Conservation (phyloP, 176 grass and related monocot genomes). For the Oryza longistaminata region DNA sequence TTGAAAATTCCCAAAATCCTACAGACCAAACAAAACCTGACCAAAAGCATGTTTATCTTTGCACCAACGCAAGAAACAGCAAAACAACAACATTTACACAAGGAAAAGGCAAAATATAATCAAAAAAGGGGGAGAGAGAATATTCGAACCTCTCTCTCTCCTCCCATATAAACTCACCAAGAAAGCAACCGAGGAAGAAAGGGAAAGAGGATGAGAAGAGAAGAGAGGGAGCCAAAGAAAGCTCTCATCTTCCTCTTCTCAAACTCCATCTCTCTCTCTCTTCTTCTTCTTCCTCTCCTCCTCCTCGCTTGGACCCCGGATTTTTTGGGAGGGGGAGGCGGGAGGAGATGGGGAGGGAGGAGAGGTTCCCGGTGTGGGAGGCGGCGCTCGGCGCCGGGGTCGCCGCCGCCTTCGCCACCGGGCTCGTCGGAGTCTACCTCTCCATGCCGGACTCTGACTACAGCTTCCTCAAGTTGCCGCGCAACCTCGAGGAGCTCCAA, state of each 20-base stretch:
- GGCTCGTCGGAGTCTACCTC: conserved; percentile 75
- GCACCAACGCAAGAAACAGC: conserved; percentile 19
- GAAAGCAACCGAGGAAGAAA: conserved; percentile 31
- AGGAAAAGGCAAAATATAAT: conserved; percentile 20
- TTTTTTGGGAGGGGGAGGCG: conserved; percentile 19
- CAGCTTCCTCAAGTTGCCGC: conserved; percentile 68
- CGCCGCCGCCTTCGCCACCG: conserved; percentile 63
- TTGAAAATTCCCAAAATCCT: background rate
- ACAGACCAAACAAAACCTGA: conserved; percentile 12
- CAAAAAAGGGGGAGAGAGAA: conserved; percentile 19
- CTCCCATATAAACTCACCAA: conserved; percentile 52
- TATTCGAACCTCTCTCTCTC: conserved; percentile 23
- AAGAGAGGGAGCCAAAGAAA: conserved; percentile 34
- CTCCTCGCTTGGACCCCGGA: conserved; percentile 29
- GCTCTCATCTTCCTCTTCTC: conserved; percentile 42
- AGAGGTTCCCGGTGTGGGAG: conserved; percentile 76
- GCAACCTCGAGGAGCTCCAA: conserved; percentile 77
- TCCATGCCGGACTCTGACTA: conserved; percentile 87
- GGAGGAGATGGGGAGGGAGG: conserved; percentile 58
- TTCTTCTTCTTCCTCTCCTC: background rate
- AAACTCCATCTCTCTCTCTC: conserved; percentile 25
- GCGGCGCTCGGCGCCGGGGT: conserved; percentile 58
- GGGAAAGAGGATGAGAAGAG: conserved; percentile 3
- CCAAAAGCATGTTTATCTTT: conserved; percentile 43
- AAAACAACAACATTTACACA: conserved; percentile 5